phyloP scores from a whole-genome alignment of 495 filamentous ascomycete species.

The Pyrenopolyporus hunteri region DNA sequence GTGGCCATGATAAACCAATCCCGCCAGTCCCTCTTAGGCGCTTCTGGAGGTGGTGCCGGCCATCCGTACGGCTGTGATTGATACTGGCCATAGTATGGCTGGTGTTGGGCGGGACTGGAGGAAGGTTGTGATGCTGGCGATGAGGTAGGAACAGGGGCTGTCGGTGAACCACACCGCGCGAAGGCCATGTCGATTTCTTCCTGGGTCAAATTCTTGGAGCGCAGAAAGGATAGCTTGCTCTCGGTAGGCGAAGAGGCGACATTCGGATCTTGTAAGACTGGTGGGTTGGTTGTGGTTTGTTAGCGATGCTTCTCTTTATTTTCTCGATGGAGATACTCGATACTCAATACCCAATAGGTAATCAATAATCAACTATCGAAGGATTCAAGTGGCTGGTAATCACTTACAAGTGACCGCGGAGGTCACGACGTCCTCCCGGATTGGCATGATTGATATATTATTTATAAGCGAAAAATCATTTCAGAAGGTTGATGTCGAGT shows the following conservation, averaged over 20 bases:
- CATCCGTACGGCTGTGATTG: conserved; percentile 72
- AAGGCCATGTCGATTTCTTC: conserved; percentile 91
- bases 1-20: conserved; percentile 99
- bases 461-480: conserved; percentile 24
- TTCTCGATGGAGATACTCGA: conserved; percentile 13
- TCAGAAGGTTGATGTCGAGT: background rate
- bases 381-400: conserved; percentile 47
- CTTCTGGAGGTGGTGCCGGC: conserved; percentile 67
- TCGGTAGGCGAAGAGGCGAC: conserved; percentile 91
- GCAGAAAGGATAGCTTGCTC: conserved; percentile 88
- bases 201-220: conserved; percentile 95
- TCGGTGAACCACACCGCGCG: conserved; percentile 67
- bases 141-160: conserved; percentile 18
- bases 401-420: conserved; percentile 76
- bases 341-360: background rate
- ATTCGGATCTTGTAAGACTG: conserved; percentile 92
- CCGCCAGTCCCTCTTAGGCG: conserved; percentile 89
- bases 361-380: conserved; percentile 20
- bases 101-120: conserved; percentile 55
- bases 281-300: conserved; percentile 13
- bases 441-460: conserved; percentile 62
- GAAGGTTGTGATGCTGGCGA: conserved; percentile 50
- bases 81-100: conserved; percentile 70
- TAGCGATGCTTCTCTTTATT: conserved; percentile 16
- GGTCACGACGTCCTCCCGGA: conserved; percentile 83